phyloP scores from a whole-genome alignment of 768 basidiomycete species.

The Strobilomyces dryophilus region DNA sequence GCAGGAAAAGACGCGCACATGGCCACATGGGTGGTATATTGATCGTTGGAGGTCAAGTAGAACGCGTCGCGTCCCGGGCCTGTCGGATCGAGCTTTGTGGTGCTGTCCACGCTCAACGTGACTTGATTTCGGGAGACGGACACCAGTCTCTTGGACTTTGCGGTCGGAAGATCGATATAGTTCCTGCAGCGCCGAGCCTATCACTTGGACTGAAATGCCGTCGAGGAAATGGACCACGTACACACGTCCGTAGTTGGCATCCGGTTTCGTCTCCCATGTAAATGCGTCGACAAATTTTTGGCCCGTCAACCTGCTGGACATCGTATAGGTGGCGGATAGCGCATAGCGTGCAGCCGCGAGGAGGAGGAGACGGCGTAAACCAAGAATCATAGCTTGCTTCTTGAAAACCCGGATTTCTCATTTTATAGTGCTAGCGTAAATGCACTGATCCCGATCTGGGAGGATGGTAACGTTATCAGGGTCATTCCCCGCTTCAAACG shows the following conservation, averaged over 20 bases:
- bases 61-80: conserved; percentile 37
- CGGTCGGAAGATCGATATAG: conserved; percentile 46
- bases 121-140: conserved; percentile 44
- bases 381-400: background rate
- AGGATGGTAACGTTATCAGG: no score
- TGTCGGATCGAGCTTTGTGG: conserved; percentile 24
- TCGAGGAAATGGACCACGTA: conserved; percentile 1
- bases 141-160: conserved; percentile 54
- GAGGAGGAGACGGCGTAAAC: conserved; percentile 6
- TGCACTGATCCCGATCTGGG: no score
- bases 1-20: conserved; percentile 15
- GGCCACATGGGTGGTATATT: conserved; percentile 34
- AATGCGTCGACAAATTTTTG: conserved; percentile 41
- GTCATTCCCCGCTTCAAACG: no score
- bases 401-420: no score
- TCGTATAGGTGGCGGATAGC: conserved; percentile 42
- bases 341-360: conserved; percentile 1
- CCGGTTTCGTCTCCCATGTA: conserved; percentile 19
- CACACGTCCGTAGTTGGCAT: conserved; percentile 31
- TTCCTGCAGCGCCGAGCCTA: conserved; percentile 24
- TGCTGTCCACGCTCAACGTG: conserved; percentile 33
- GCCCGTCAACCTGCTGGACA: conserved; percentile 46
- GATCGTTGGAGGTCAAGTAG: conserved; percentile 25
- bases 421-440: no score
- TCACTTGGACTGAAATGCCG: background rate